Evolutionary conservation across 2,329 filamentous ascomycete genomes (phyloP).

Genomic region (Ceratocystis eucalypticola): DNA sequence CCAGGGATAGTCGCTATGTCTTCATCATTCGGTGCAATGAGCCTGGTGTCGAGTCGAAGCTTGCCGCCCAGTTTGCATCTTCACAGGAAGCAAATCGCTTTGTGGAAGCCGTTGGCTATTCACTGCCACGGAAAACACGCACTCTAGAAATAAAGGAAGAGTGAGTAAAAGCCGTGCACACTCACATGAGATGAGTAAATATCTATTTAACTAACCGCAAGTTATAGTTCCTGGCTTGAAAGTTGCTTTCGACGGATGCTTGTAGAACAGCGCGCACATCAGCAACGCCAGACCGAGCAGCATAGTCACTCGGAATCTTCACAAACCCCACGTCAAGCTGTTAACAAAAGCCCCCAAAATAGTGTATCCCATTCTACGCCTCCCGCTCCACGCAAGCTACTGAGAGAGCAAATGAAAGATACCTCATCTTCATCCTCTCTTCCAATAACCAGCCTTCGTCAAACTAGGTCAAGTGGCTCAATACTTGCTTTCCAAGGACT

Average conservation of each 20-base stretch:
- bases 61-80: conserved; percentile 8
- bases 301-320: not conserved
- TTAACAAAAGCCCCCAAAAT: not conserved
- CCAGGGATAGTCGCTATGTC: not conserved
- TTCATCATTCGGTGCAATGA: not conserved
- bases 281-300: not conserved
- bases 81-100: not conserved
- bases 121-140: not conserved
- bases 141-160: not conserved
- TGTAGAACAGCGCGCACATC: not conserved
- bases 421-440: not conserved
- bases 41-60: conserved; percentile 3
- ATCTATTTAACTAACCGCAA: not conserved
- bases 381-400: not conserved
- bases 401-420: conserved; percentile 1
- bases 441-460: not conserved
- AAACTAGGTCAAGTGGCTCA: conserved; percentile 15
- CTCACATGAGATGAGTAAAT: not conserved
- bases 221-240: not conserved
- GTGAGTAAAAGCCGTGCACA: not conserved
- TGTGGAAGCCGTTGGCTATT: not conserved
- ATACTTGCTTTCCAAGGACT: conserved; percentile 3
- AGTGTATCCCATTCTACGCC: not conserved
- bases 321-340: not conserved
- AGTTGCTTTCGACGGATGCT: not conserved